Evolutionary conservation across 2,329 filamentous ascomycete species (phyloP), one percentile per base, ranked within the genome.

Genomic region (Colletotrichum sp.): DNA sequence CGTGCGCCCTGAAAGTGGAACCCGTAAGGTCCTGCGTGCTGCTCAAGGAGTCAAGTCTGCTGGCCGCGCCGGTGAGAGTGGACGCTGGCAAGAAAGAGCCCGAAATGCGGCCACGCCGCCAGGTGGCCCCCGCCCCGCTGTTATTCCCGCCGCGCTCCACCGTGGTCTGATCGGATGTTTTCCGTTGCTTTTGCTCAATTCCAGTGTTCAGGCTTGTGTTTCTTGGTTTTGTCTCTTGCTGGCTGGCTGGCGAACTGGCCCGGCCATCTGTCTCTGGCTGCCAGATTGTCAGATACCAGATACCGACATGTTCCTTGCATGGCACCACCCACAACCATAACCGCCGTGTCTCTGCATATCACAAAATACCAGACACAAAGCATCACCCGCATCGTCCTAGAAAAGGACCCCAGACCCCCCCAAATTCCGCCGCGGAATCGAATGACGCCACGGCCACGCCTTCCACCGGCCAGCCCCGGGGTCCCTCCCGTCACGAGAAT

Each of bases 91-190:
- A 32, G 34, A 68, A 69, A 75, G 73, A 28, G 70, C 70, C 73
- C 73, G 73, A 75, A 68, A 72, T 75, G 70, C 73, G 64, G 73
- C 73, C 73, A 75, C 43, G 73, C 70, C 73, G 60, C 57, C 60
- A 36, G 32, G 36, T 26, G 43, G 43, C 43, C 8, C 34, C 24
- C 39, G 67, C 7, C 66, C 73, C 43, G 63, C 63, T 63, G 61
- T 75, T 72, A 48, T 69, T 69, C 34, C 67, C 66, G 24, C 48
- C 68, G 39, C 68, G 68, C 16, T 73, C 48, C 68, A 52, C 68
- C 61, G 64, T 73, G 73, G 63, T 12, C 70, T 75, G 73, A 75
- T 73, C 73, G 73, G 73, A 72, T 52, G 39, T 55, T 73, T 75
- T 73, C 73, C 73, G 73, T 73, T 30, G 55, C 65, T 28, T 57